Base-by-base conservation (phyloP, 148 eudicot genomes). In the Cornus florida region DNA sequence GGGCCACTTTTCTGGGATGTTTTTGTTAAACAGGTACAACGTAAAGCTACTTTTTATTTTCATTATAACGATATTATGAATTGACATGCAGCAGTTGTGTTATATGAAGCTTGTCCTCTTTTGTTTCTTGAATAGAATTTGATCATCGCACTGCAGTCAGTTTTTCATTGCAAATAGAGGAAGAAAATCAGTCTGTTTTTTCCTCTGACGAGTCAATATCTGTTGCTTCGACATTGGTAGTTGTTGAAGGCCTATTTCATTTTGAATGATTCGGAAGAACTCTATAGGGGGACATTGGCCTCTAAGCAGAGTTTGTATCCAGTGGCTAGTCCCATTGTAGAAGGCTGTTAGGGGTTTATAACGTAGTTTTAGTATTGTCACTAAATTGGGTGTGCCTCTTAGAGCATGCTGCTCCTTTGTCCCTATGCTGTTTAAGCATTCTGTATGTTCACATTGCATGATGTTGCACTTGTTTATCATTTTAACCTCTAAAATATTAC, bases 1-100 rank as follows among this genome's bases (percentile, higher is more conserved):
- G 94, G 87, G 46, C 94, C 94, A n/a, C 92, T 91, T 77, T 91
- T 91, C 82, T 91, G 94, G 94, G 94, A 91, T 77, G 72, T 91
- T 74, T 91, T 89, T 84, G 87, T 82, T 33, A 81, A 89, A 64
- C 92, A 91, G 94, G 94, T 91, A 76, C 48, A 67, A 67, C 50
- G 72, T 46, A 67, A 60, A 57, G 48, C 41, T 33, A 7, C 57
- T 76, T 0, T 65, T 31, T 22, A 0, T 57, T n/a, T 53, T 77
- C 24, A 67, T 56, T 50, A 19, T 20, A 23, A 43, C 48, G 62
- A 33, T 71, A 57, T 57, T 71, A 57, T 57, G 35, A 56, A 67
- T 7, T 72, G 35, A 20, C 71, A 14, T 66, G 65, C 57, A 69
- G 32, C 33, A n/a, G 41, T 64, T 39, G 56, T 64, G 31, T 64